Base-by-base conservation (phyloP, 345 rosid species). In the Leavenworthia alabamica region DNA sequence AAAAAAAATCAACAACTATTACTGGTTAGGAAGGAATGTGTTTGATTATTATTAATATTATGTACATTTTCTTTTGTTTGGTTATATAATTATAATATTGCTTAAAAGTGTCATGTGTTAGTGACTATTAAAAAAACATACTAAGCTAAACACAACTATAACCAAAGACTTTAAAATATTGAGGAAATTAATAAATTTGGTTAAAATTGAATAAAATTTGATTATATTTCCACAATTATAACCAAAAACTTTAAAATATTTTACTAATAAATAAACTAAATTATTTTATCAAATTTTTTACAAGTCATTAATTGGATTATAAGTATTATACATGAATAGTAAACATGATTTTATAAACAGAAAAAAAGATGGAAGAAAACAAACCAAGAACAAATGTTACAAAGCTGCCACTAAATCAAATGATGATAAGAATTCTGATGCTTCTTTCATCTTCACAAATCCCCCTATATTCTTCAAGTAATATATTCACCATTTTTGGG, bases 51-150 rank as follows among this genome's bases (percentile, higher is more conserved):
- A n/a, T n/a, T n/a, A n/a, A n/a, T n/a, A n/a, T 32, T 17, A 47
- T 19, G 64, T 71, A 63, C 54, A 64, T 71, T 55, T n/a, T n/a
- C 46, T 47, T 19, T 40, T 57, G 48, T 63, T 70, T 56, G 5
- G 40, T 50, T 56, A 53, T 62, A 48, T 26, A 35, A 6, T 58
- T n/a, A n/a, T n/a, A 58, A 55, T 59, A 35, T 26, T 52, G 31
- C 65, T 59, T 65, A n/a, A 51, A 60, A 54, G 54, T 64, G 71
- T 31, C 60, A 71, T 66, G 63, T 29, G 61, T 66, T 72, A 65
- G 61, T 59, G 46, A 17, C n/a, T 53, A 28, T 39, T n/a, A 31
- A 20, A 11, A 16, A n/a, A n/a, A n/a, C n/a, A 41, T 3, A 29
- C 36, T 40, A 29, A 49, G 28, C 27, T 28, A 59, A 48, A 39